Percentiles rank a stretch among this genome's conserved stretches.
Evolutionary conservation across 805 yeast species (phyloP).

Genomic region (Saccharomycopsis sp.): DNA sequence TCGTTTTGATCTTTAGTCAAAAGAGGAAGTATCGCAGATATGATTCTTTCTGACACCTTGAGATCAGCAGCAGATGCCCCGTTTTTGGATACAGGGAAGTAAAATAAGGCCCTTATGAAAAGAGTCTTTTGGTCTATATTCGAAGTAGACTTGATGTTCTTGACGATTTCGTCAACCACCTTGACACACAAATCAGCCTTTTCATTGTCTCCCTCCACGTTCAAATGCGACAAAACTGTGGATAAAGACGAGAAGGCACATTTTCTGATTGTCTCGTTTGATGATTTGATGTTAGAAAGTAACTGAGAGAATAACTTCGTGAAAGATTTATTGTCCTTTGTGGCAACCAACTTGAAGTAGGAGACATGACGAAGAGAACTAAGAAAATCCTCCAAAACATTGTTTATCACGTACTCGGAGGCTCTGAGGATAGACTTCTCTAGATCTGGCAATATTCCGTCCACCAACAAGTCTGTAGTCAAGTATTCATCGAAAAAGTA

Average conservation of each 20-base stretch:
- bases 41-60: slow-evolving; percentile 32
- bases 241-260: slow-evolving; percentile 37
- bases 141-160: slow-evolving; percentile 50
- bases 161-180: slow-evolving; percentile 47
- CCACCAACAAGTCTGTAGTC: slow-evolving; percentile 30
- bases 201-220: slow-evolving; percentile 9
- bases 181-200: slow-evolving; percentile 29
- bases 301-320: slow-evolving; percentile 47
- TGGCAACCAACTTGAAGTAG: slow-evolving; percentile 34
- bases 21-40: slow-evolving; percentile 41
- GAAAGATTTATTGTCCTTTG: slow-evolving; percentile 19
- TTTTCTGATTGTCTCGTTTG: slow-evolving; percentile 58
- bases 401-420: slow-evolving; percentile 62
- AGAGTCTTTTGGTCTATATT: slow-evolving; percentile 59
- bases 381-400: slow-evolving; percentile 47
- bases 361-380: slow-evolving; percentile 31
- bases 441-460: slow-evolving; percentile 47
- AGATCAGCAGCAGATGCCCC: slow-evolving; percentile 17
- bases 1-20: slow-evolving; percentile 76
- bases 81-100: slow-evolving; percentile 24
- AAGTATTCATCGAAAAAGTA: slow-evolving; percentile 39
- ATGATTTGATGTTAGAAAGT: slow-evolving; percentile 54
- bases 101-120: slow-evolving; percentile 41
- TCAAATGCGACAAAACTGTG: slow-evolving; percentile 25
- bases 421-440: slow-evolving; percentile 74